Percentiles rank a stretch among this genome's conserved stretches.
Conservation (phyloP, 805 yeast genomes). For the Starmerella ratchasimensis region DNA sequence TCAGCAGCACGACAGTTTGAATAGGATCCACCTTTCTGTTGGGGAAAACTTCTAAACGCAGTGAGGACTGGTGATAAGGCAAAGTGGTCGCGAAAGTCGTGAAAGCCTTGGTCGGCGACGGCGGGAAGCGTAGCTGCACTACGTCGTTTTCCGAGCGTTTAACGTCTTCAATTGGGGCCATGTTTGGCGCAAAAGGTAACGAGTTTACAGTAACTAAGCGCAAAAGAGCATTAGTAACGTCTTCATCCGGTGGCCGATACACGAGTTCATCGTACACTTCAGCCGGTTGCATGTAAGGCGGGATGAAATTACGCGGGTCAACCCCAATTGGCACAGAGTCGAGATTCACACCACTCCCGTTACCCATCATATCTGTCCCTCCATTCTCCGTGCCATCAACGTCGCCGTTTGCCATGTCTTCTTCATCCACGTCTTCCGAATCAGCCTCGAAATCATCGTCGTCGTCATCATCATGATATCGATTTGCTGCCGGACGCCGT, state of each 20-base stretch:
- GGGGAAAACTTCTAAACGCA: conserved; percentile 34
- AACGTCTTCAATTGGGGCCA: conserved; percentile 17
- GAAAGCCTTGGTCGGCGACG: conserved; percentile 17
- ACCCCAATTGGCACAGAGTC: not conserved
- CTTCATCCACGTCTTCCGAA: conserved; percentile 21
- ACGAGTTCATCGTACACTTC: conserved; percentile 20
- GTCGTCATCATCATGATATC: conserved; percentile 21
- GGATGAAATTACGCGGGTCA: conserved; percentile 4
- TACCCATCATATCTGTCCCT: conserved; percentile 6
- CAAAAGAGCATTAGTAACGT: conserved; percentile 17
- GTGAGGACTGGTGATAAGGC: conserved; percentile 36
- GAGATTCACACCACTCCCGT: not conserved
- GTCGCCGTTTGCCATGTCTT: conserved; percentile 17
- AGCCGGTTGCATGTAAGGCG: conserved; percentile 16
- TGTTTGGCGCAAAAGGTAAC: conserved; percentile 16
- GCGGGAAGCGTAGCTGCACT: conserved; percentile 20
- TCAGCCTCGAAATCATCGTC: conserved; percentile 23
- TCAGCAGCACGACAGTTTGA: conserved; percentile 23
- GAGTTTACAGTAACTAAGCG: conserved; percentile 19
- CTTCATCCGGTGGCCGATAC: conserved; percentile 17
- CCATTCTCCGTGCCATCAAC: no score
- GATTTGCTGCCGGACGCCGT: conserved; percentile 17
- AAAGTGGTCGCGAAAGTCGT: conserved; percentile 26
- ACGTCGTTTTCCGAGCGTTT: conserved; percentile 19
- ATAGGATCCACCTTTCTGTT: conserved; percentile 30